Evolutionary conservation across 371 early-diverging fungal genomes (phyloP).

Genomic region (Funneliformis caledonium): DNA sequence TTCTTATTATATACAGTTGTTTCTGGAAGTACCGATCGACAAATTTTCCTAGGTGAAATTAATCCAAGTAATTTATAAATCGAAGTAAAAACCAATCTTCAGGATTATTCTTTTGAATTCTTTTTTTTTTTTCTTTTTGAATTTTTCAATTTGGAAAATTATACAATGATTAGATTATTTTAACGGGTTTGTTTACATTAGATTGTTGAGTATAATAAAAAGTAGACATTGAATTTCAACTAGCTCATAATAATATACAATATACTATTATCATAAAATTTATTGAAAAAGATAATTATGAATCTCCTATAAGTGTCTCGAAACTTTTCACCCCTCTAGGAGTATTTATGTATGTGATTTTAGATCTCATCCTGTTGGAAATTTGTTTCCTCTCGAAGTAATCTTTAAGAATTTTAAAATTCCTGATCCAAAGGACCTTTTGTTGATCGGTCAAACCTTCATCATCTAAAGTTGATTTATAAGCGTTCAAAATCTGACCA

Average conservation of each 20-base stretch:
- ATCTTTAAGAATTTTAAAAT: not conserved
- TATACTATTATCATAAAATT: too few species aligned
- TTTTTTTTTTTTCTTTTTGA: not conserved
- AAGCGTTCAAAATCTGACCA: not conserved
- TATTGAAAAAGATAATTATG: too few species aligned
- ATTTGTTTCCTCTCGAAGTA: not conserved
- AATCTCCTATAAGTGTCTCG: too few species aligned
- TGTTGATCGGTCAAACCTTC: not conserved
- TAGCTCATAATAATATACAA: too few species aligned
- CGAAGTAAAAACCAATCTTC: too few species aligned
- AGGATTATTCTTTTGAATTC: not conserved
- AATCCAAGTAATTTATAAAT: constrained; percentile 47
- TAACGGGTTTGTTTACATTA: too few species aligned
- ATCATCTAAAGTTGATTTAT: not conserved
- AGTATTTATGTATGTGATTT: too few species aligned
- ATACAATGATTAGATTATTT: too few species aligned
- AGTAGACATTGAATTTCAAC: too few species aligned
- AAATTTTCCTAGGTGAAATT: constrained; percentile 86
- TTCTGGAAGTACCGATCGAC: constrained; percentile 85
- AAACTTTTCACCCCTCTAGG: too few species aligned
- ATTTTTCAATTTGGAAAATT: not conserved
- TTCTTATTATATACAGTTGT: constrained; percentile 53
- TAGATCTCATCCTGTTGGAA: too few species aligned
- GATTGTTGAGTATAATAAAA: too few species aligned
- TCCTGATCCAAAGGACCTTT: not conserved